A percentile compares a stretch with the other conserved stretches of the same genome.
Conservation (phyloP, 768 basidiomycete species). For the Gyrodon lividus region DNA sequence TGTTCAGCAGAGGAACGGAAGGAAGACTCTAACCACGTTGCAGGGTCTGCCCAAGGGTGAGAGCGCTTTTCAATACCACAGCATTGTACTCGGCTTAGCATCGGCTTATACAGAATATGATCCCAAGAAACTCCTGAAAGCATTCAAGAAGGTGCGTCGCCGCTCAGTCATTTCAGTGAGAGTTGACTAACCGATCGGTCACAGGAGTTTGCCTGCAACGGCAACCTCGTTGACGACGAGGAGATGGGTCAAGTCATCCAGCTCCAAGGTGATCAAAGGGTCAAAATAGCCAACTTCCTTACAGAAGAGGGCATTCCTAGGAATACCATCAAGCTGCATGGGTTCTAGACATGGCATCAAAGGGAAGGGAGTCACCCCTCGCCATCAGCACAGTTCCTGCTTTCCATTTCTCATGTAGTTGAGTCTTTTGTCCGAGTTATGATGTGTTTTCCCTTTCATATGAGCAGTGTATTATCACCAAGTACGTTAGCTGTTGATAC, state of each 20-base stretch:
- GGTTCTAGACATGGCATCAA: constrained; percentile 55
- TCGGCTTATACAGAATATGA: constrained; percentile 78
- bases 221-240: constrained; percentile 92
- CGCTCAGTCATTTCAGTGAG: not conserved
- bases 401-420: constrained; percentile 20
- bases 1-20: constrained; percentile 98
- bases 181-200: constrained; percentile 7
- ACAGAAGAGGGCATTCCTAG: constrained; percentile 77
- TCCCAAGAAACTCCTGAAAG: constrained; percentile 96
- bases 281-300: constrained; percentile 88
- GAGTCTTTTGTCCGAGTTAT: constrained; percentile 15
- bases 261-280: constrained; percentile 95
- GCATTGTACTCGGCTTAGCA: constrained; percentile 15
- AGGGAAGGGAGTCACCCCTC: not conserved
- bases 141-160: constrained; percentile 87
- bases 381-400: constrained; percentile 11
- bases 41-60: constrained; percentile 90
- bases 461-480: constrained; percentile 27
- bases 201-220: constrained; percentile 98
- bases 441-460: constrained; percentile 16
- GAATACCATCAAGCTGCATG: constrained; percentile 81
- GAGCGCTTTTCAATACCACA: constrained; percentile 19
- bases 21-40: constrained; percentile 96
- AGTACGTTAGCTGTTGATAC: constrained; percentile 23
- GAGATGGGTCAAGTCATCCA: constrained; percentile 97